Evolutionary conservation across 2,329 filamentous ascomycete genomes (phyloP).

Genomic region (Aureobasidium subglaciale): DNA sequence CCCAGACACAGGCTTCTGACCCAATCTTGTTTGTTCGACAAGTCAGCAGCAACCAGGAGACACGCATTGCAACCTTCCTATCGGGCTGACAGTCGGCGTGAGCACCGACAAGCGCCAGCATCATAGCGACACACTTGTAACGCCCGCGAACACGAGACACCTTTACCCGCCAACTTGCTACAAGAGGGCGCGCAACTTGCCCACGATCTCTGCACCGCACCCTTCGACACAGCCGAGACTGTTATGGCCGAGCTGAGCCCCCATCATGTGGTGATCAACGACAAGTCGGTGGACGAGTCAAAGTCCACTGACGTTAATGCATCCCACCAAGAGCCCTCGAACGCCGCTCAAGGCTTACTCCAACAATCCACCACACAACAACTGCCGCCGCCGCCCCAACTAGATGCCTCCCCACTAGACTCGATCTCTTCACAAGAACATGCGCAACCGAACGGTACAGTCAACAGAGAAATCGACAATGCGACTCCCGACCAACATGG

Average conservation of each 20-base stretch:
- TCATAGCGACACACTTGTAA: neutral
- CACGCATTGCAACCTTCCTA: too few relatives aligned
- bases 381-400: neutral
- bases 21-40: too few relatives aligned
- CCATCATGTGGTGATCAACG: constrained; percentile 66
- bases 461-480: constrained; percentile 6
- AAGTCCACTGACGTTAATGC: constrained; percentile 58
- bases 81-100: constrained; percentile 1
- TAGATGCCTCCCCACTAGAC: neutral
- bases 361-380: constrained; percentile 25
- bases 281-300: constrained; percentile 59
- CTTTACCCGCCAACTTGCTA: neutral
- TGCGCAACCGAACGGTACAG: constrained; percentile 2
- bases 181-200: neutral
- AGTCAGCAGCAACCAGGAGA: too few relatives aligned
- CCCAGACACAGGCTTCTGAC: neutral
- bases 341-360: constrained; percentile 44
- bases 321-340: constrained; percentile 40
- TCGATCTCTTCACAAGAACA: constrained; percentile 18
- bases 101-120: neutral
- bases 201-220: neutral
- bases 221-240: constrained; percentile 37
- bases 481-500: constrained; percentile 31
- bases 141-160: constrained; percentile 3
- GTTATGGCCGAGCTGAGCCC: constrained; percentile 66